Evolutionary conservation across 176 grass and related monocot species (phyloP), one percentile per base, ranked within the genome.

Genomic region (Thalia dealbata): DNA sequence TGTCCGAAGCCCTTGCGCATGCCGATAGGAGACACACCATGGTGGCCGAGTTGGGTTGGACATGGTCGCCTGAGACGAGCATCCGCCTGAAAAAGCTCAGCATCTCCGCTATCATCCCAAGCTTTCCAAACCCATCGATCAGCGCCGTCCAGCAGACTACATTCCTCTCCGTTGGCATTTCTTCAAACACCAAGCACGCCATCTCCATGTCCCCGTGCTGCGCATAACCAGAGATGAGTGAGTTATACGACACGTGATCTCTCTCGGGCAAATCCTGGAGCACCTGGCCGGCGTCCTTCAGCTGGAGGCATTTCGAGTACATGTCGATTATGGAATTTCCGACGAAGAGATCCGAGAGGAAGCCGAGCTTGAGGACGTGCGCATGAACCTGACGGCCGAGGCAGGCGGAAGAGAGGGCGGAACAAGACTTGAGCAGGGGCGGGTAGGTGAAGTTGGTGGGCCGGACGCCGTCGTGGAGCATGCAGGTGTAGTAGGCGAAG

Each of bases 51-150:
- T 64, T 64, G 27, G 62, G 62, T 10, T 16, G 14, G 14, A 64
- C 62, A 64, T 16, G 62, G 25, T 64, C 62, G 29, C 27, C 27
- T 12, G 62, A 64, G 6, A 64, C 62, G 16, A 64, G 62, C 62
- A 64, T 64, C 28, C 62, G 62, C 28, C 28, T 28, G 62, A 64
- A 64, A 64, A 64, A 32, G 16, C 16, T 12, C 11, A 64, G 12
- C 62, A 64, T 64, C 27, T 64, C 62, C 28, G 62, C 11, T 30
- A 64, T 64, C 62, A 32, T 64, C 32, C 62, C 62, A 35, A 18
- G 62, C 62, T 64, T 64, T 30, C 62, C 62, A 64, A 64, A 64
- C 28, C 62, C 62, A 64, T 64, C 62, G 16, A 64, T 64, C 25
- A 64, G 26, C 13, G 62, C 62, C 12, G 62, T 64, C 62, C 62